Percentiles rank a stretch among this genome's conserved stretches.
These are phyloP conservation scores for Starmerella potacharoeniae DNA, from an alignment of 805 yeast species.

Conservation along the genomic window DNA sequence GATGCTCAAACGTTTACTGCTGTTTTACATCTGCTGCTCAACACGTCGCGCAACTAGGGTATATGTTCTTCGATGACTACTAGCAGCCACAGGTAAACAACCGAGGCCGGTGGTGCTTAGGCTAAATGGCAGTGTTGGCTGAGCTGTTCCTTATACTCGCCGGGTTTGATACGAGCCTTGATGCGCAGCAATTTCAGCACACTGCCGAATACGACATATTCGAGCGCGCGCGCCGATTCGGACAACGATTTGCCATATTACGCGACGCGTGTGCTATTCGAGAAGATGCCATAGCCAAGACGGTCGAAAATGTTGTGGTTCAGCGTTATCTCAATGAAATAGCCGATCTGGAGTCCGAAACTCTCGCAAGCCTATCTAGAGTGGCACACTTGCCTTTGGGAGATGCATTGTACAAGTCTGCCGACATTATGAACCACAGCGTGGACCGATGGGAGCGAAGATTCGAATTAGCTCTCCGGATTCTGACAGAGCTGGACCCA, in stretches of 20 bases:
- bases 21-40: too few relatives aligned
- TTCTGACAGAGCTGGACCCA: slow-evolving; percentile 1
- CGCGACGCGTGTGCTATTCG: neutral
- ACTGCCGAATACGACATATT: slow-evolving; percentile 11
- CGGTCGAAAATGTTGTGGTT: slow-evolving; percentile 2
- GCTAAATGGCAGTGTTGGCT: slow-evolving; percentile 6
- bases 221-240: slow-evolving; percentile 4
- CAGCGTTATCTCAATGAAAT: slow-evolving; percentile 6
- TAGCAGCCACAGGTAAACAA: too few relatives aligned
- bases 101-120: neutral
- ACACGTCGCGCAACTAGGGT: too few relatives aligned
- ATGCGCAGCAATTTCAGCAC: neutral
- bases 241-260: slow-evolving; percentile 2
- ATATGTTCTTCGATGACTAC: neutral
- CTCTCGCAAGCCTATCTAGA: neutral
- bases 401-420: neutral
- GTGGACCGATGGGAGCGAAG: slow-evolving; percentile 6
- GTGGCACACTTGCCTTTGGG: neutral
- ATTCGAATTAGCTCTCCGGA: neutral
- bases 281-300: slow-evolving; percentile 2
- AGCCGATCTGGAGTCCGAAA: neutral
- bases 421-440: slow-evolving; percentile 1
- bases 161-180: slow-evolving; percentile 8
- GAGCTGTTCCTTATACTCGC: slow-evolving; percentile 15
- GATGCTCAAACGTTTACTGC: too few relatives aligned